Conservation (phyloP, 805 yeast genomes). For the Sugiyamaella mastotermitis region DNA sequence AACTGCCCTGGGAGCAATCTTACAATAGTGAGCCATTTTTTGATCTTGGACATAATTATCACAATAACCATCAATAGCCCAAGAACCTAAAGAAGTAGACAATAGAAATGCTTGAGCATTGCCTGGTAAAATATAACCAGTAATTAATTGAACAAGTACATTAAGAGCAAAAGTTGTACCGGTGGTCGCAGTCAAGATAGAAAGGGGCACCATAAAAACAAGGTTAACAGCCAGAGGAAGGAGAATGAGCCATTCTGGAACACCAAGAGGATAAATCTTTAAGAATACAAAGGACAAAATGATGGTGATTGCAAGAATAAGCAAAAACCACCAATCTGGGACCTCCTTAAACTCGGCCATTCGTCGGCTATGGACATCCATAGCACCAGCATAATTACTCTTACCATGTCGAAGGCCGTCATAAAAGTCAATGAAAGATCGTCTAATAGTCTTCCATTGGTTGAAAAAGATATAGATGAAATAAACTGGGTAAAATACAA, state of each 20-base stretch:
- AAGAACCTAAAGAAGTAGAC: slow-evolving; percentile 54
- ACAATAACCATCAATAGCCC: slow-evolving; percentile 34
- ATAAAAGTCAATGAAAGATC: slow-evolving; percentile 9
- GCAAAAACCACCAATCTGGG: slow-evolving; percentile 67
- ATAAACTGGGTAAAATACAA: slow-evolving; percentile 49
- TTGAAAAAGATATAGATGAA: slow-evolving; percentile 35
- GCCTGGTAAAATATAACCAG: slow-evolving; percentile 63
- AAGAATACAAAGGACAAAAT: slow-evolving; percentile 39
- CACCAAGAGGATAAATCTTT: slow-evolving; percentile 38
- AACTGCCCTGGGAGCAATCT: slow-evolving; percentile 37
- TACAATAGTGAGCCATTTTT: slow-evolving; percentile 43
- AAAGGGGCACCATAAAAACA: slow-evolving; percentile 55
- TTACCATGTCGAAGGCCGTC: slow-evolving; percentile 40
- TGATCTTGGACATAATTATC: slow-evolving; percentile 49
- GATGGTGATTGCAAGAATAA: slow-evolving; percentile 39
- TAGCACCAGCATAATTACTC: slow-evolving; percentile 7
- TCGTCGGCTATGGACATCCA: slow-evolving; percentile 26
- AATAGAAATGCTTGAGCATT: slow-evolving; percentile 44
- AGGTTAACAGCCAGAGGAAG: slow-evolving; percentile 50
- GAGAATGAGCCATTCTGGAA: slow-evolving; percentile 59
- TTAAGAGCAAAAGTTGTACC: slow-evolving; percentile 53
- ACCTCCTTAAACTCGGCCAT: slow-evolving; percentile 57
- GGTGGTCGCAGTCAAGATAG: slow-evolving; percentile 54
- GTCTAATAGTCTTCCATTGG: slow-evolving; percentile 26
- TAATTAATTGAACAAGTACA: slow-evolving; percentile 56